Conservation (phyloP, 805 yeast genomes). For the Wickerhamiella australiensis region DNA sequence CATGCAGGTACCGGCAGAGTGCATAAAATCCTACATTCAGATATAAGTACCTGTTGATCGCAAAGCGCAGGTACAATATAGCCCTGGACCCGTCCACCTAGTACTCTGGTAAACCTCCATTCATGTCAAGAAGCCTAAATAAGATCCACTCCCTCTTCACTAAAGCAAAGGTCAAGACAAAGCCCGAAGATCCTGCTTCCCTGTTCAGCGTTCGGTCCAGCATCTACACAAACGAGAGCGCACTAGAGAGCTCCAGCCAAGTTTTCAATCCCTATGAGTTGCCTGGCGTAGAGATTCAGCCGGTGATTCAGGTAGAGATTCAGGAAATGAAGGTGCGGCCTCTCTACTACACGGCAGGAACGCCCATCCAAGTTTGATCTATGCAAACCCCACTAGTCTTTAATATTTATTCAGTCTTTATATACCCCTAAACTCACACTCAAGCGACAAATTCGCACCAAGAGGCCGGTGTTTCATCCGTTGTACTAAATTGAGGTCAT, state of each 20-base stretch:
- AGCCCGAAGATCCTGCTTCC: neutral
- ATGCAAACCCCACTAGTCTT: neutral
- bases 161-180: neutral
- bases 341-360: neutral
- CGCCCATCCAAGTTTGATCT: neutral
- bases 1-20: slow-evolving; percentile 2
- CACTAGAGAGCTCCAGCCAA: neutral
- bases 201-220: neutral
- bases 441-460: neutral
- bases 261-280: neutral
- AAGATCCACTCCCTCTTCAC: slow-evolving; percentile 1
- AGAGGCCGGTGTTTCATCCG: neutral
- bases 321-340: slow-evolving; percentile 4
- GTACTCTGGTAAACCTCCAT: neutral
- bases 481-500: neutral
- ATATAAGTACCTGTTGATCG: neutral
- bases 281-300: slow-evolving; percentile 1
- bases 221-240: neutral
- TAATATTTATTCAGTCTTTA: neutral
- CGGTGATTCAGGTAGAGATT: slow-evolving; percentile 5
- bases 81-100: neutral
- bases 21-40: neutral
- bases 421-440: neutral
- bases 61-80: too few relatives aligned
- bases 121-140: slow-evolving; percentile 1